Evolutionary conservation across 139 green algal species (phyloP).

Genomic region (Tetraselmis striata): DNA sequence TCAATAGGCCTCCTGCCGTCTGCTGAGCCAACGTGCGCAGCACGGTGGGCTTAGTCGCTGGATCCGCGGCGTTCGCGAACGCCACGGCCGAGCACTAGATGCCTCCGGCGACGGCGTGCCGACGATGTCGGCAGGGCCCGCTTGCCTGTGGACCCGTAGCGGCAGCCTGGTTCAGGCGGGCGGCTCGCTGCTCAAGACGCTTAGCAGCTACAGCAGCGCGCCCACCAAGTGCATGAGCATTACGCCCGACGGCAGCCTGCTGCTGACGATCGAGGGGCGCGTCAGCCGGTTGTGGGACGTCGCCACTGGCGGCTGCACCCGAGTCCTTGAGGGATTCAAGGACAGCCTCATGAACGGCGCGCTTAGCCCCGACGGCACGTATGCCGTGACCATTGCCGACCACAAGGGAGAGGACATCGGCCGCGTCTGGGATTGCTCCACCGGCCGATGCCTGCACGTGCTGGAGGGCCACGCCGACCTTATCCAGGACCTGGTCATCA

Average conservation of each 20-base stretch:
- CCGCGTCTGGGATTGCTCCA: neutral
- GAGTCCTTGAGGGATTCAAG: neutral
- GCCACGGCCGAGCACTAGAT: neutral
- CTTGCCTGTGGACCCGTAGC: neutral
- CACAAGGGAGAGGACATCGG: neutral
- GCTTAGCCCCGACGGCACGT: neutral
- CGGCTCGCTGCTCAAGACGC: neutral
- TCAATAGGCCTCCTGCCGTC: neutral
- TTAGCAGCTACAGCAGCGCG: neutral
- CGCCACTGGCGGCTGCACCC: neutral
- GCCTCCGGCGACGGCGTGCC: neutral
- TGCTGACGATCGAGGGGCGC: neutral
- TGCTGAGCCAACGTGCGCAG: neutral
- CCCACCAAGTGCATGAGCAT: neutral
- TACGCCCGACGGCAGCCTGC: neutral
- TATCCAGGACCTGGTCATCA: neutral
- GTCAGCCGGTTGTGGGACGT: neutral
- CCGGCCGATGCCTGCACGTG: conserved; percentile 22
- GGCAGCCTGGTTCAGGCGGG: neutral
- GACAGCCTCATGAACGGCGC: neutral
- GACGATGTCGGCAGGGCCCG: neutral
- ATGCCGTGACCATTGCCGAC: neutral
- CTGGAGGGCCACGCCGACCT: conserved; percentile 54
- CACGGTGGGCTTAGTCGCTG: neutral
- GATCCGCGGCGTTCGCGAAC: neutral